Evolutionary conservation across 73 alveolate species (phyloP), one percentile per base, ranked within the genome.

Genomic region (Diophrys appendiculata): DNA sequence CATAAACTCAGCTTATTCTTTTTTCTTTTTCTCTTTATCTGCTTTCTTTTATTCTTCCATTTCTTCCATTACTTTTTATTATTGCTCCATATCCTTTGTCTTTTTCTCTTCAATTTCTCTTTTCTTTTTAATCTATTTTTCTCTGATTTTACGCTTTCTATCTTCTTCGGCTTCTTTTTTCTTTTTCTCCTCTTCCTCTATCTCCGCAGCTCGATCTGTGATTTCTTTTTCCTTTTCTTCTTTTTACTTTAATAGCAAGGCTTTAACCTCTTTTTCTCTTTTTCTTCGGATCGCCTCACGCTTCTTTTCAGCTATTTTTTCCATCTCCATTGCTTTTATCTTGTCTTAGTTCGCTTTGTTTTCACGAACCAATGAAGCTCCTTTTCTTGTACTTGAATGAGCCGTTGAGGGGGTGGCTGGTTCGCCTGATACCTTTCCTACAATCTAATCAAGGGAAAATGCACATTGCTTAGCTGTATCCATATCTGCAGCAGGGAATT

Each of bases 401-500:
- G 72, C 78, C 72, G 76, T 72, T 27, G 25, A 77, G n/a, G 60
- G 60, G 18, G 60, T 43, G 60, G 60, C n/a, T 24, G 73, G 69
- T 76, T 27, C 83, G 54, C 69, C 83, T 23, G 33, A 69, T 52
- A 30, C 78, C 83, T 52, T 77, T 69, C 43, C 88, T 52, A 14
- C 72, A 78, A 26, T 87, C 86, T 22, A 77, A 60, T 34, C 60
- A 1, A 35, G 30, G 76, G 5, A 29, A 18, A 13, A 43, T 11
- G 60, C 60, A 43, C 93, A 83, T 2, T 24, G 22, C 28, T 76
- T 84, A 1, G 81, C 78, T n/a, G 87, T 73, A 24, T 72, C 32
- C 29, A 86, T 54, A 0, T 77, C 73, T 73, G 80, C 89, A 29
- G 80, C 93, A 1, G 79, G 60, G 52, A 77, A 81, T 34, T 80